Evolutionary conservation across 768 basidiomycete species (phyloP).

Genomic region (Amanita thiersii): DNA sequence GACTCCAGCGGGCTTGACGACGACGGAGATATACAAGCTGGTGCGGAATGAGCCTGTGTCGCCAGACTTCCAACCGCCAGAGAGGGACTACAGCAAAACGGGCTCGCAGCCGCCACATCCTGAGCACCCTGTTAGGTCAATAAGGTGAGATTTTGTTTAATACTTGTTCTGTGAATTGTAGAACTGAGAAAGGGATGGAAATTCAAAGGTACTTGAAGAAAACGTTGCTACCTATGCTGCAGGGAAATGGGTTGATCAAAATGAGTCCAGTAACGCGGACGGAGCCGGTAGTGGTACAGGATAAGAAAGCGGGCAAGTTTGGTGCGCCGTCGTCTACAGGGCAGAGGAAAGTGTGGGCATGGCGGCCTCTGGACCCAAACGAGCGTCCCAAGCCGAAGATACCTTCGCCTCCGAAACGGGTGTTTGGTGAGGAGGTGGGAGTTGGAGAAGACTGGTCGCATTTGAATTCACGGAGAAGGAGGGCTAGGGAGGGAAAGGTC

Average conservation of each 20-base stretch:
- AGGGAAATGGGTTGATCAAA: constrained; percentile 30
- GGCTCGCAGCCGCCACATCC: constrained; percentile 25
- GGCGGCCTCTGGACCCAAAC: constrained; percentile 19
- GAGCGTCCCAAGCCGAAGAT: constrained; percentile 4
- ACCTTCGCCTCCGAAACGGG: background rate
- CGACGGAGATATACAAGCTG: constrained; percentile 29
- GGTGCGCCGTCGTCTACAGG: constrained; percentile 6
- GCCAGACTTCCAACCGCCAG: constrained; percentile 17
- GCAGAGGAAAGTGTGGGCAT: constrained; percentile 32
- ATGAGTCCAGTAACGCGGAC: constrained; percentile 25
- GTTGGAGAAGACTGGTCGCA: constrained; percentile 46
- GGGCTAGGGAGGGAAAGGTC: constrained; percentile 38
- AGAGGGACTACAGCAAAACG: constrained; percentile 5
- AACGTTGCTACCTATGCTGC: constrained; percentile 39
- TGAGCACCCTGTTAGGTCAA: constrained; percentile 45
- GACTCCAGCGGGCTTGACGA: constrained; percentile 24
- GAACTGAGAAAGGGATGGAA: background rate
- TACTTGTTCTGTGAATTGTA: background rate
- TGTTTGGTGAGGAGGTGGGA: constrained; percentile 33
- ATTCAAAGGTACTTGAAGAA: constrained; percentile 45
- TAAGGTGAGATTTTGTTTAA: constrained; percentile 27
- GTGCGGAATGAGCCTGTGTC: constrained; percentile 21
- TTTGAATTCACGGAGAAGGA: constrained; percentile 45
- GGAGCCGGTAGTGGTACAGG: constrained; percentile 11
- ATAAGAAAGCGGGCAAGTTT: constrained; percentile 6